These are phyloP conservation scores for Xylariaceae sp. DNA, from an alignment of 2,329 filamentous ascomycete genomes.

Conservation along the genomic window DNA sequence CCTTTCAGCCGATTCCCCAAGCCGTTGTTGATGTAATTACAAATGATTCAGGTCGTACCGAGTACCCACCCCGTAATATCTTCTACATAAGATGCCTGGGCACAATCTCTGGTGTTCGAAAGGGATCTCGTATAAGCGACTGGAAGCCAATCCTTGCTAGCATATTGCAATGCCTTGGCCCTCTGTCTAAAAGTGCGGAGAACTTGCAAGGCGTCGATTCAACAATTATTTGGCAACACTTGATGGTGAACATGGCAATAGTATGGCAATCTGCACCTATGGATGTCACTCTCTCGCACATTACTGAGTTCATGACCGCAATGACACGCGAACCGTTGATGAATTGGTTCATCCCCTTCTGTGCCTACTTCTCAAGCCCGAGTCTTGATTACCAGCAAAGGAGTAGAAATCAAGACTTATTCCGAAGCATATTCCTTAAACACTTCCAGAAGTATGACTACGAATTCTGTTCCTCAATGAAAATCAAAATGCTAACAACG, in stretches of 20 bases:
- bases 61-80: constrained; percentile 39
- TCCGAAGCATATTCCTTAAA: constrained; percentile 72
- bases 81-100: constrained; percentile 60
- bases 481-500: background rate
- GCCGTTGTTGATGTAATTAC: constrained; percentile 52
- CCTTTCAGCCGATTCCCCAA: constrained; percentile 65
- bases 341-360: constrained; percentile 78
- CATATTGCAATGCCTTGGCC: constrained; percentile 50
- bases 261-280: constrained; percentile 73
- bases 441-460: constrained; percentile 69
- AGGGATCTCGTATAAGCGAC: constrained; percentile 66
- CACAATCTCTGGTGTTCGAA: constrained; percentile 71
- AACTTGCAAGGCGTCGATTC: constrained; percentile 33
- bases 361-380: constrained; percentile 67
- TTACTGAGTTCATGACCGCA: constrained; percentile 60
- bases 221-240: constrained; percentile 49
- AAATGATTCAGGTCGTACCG: constrained; percentile 32
- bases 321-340: constrained; percentile 64
- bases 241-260: constrained; percentile 59
- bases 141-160: constrained; percentile 65
- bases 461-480: background rate
- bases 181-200: constrained; percentile 39
- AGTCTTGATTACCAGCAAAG: constrained; percentile 47
- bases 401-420: constrained; percentile 48
- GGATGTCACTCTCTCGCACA: constrained; percentile 69